Conservation (phyloP, 1,284 basidiomycete genomes). For the Bondarzewia mesenterica region DNA sequence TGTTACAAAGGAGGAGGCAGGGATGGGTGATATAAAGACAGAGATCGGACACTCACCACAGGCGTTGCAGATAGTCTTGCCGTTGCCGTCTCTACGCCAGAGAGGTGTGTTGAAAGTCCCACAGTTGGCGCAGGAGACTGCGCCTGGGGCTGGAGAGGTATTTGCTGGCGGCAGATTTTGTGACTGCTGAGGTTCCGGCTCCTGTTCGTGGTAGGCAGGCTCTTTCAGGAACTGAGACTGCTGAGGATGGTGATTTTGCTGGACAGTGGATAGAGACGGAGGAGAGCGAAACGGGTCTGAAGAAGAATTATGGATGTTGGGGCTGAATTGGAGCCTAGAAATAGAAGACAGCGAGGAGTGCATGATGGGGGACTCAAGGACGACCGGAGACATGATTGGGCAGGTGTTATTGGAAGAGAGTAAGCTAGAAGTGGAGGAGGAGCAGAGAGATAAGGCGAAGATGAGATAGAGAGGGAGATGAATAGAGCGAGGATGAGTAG, state of each 20-base stretch:
- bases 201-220: background rate
- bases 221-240: background rate
- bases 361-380: slow-evolving; percentile 39
- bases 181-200: background rate
- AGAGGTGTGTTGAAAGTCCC: slow-evolving; percentile 69
- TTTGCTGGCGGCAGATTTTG: slow-evolving; percentile 4
- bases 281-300: background rate
- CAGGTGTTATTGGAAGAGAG: slow-evolving; percentile 3
- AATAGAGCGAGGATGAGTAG: background rate
- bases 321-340: slow-evolving; percentile 1
- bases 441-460: slow-evolving; percentile 5
- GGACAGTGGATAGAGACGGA: background rate
- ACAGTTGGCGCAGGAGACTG: slow-evolving; percentile 54
- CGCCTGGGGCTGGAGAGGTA: slow-evolving; percentile 13
- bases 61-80: slow-evolving; percentile 78
- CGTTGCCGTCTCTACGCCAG: slow-evolving; percentile 75
- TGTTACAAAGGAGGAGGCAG: slow-evolving; percentile 21
- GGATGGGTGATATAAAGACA: slow-evolving; percentile 9
- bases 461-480: slow-evolving; percentile 5
- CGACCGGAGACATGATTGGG: slow-evolving; percentile 28
- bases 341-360: background rate
- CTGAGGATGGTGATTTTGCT: background rate
- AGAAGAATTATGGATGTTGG: background rate
- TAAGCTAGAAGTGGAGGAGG: background rate
- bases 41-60: slow-evolving; percentile 58